Evolutionary conservation across 164 flowering plant genomes (phyloP), one percentile per base, ranked within the genome.

Genomic region (Nelumbo lutea): DNA sequence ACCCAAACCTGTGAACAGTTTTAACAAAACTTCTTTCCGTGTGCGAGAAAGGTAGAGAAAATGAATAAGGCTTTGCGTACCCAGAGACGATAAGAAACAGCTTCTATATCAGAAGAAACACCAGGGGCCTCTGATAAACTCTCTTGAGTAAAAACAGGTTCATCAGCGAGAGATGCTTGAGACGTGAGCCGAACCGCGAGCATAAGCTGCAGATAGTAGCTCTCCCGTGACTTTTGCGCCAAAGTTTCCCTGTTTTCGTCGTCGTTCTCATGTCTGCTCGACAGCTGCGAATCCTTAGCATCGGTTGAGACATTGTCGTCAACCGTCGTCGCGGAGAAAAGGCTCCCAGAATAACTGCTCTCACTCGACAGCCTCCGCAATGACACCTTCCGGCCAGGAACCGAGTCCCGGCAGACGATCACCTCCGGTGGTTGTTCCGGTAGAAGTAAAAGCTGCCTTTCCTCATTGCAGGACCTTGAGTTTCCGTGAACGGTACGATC

Each of bases 1-100:
- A 59, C 43, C 27, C 4, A 3, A 59, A 59, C 6, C 2, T 11
- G 27, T 27, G 10, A 40, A 4, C 43, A 39, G 43, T 6, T 3
- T 38, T 58, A 59, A 9, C 62, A 59, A 59, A 39, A 53, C 11
- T 8, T 50, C 2, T 15, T 58, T 58, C 42, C 0, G 40, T 59
- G 40, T 38, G 11, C 27, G 46, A 0, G 14, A 13, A 9, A 66
- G 42, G 47, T 42, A 15, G 44, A 14, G 70, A 64, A 4, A 42
- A 59, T 8, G 15, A 39, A 10, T 65, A 3, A 53, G 13, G 27
- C 56, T 10, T 1, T 46, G 45, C 66, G 15, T 78, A 90, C 98
- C 98, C 98, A 94, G 8, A 94, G 86, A 50, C 98, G 89, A 70
- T 87, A 87, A 2, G 97, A 89, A 50, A 86, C 86, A 1, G 80